Evolutionary conservation across 2,329 filamentous ascomycete species (phyloP).

Genomic region (Lecanosticta acicola): DNA sequence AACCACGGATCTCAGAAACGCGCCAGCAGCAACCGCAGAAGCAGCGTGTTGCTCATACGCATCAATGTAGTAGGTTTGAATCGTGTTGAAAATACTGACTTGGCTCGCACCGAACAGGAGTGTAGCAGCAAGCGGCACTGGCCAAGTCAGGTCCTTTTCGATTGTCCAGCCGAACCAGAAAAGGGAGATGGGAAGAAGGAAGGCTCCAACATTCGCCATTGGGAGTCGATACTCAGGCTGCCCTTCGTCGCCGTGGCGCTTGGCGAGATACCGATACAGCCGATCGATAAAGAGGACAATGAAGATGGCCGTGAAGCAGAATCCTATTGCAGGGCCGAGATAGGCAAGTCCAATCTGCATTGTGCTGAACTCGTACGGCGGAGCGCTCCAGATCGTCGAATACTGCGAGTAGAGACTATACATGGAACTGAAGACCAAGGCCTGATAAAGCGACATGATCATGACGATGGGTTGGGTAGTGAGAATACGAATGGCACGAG

Average conservation of each 20-base stretch:
- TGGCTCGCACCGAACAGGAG: constrained; percentile 48
- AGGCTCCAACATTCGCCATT: constrained; percentile 40
- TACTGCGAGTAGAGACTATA: constrained; percentile 40
- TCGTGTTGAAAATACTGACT: constrained; percentile 48
- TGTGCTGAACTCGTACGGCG: constrained; percentile 38
- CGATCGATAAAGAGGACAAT: constrained; percentile 42
- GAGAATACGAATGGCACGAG: constrained; percentile 39
- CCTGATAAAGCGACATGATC: constrained; percentile 43
- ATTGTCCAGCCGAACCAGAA: constrained; percentile 43
- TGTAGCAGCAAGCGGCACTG: constrained; percentile 36
- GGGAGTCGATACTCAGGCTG: constrained; percentile 42
- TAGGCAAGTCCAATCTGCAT: constrained; percentile 41
- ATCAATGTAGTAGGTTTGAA: constrained; percentile 52
- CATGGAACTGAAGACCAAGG: constrained; percentile 41
- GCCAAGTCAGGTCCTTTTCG: constrained; percentile 37
- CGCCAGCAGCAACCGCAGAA: constrained; percentile 44
- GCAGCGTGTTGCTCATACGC: constrained; percentile 46
- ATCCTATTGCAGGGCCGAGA: constrained; percentile 39
- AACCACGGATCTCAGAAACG: constrained; percentile 42
- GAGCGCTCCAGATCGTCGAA: constrained; percentile 15
- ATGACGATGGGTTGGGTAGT: constrained; percentile 39
- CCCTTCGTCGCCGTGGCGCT: constrained; percentile 36
- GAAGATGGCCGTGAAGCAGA: constrained; percentile 39
- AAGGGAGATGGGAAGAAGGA: constrained; percentile 39
- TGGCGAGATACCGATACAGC: constrained; percentile 40